These are phyloP conservation scores for Acanthochlamys bracteata DNA, from an alignment of 106 monocot species.

Conservation along the genomic window DNA sequence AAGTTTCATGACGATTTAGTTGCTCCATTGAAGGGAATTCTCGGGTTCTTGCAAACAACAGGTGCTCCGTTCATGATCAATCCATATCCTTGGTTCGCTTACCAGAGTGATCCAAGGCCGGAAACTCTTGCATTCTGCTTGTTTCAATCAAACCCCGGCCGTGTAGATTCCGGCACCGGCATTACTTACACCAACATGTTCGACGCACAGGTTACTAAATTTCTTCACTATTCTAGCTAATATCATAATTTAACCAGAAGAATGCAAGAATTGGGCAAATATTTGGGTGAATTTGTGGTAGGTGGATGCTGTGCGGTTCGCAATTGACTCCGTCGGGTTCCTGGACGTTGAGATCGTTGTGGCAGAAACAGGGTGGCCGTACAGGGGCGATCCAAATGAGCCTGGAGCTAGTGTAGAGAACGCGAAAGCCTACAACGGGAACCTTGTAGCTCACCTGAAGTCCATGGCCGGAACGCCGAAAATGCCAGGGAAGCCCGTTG, in stretches of 20 bases:
- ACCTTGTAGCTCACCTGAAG: slow-evolving; percentile 52
- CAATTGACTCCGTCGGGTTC: slow-evolving; percentile 48
- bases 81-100: slow-evolving; percentile 58
- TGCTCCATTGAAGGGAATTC: slow-evolving; percentile 16
- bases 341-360: slow-evolving; percentile 60
- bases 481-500: slow-evolving; percentile 55
- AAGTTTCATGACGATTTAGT: slow-evolving; percentile 31
- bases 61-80: slow-evolving; percentile 54
- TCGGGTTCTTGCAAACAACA: slow-evolving; percentile 25
- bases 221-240: slow-evolving; percentile 10
- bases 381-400: slow-evolving; percentile 58
- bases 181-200: slow-evolving; percentile 65
- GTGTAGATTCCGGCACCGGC: slow-evolving; percentile 30
- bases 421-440: slow-evolving; percentile 56
- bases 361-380: slow-evolving; percentile 93
- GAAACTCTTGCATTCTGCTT: slow-evolving; percentile 59
- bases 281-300: not conserved
- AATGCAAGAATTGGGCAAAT: not conserved
- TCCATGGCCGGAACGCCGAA: slow-evolving; percentile 55
- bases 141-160: slow-evolving; percentile 42
- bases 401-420: slow-evolving; percentile 65
- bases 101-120: slow-evolving; percentile 38
- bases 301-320: slow-evolving; percentile 69
- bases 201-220: slow-evolving; percentile 31
- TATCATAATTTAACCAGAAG: not conserved